phyloP scores from a whole-genome alignment of 2,329 filamentous ascomycete species.

The Fusarium dimerum region DNA sequence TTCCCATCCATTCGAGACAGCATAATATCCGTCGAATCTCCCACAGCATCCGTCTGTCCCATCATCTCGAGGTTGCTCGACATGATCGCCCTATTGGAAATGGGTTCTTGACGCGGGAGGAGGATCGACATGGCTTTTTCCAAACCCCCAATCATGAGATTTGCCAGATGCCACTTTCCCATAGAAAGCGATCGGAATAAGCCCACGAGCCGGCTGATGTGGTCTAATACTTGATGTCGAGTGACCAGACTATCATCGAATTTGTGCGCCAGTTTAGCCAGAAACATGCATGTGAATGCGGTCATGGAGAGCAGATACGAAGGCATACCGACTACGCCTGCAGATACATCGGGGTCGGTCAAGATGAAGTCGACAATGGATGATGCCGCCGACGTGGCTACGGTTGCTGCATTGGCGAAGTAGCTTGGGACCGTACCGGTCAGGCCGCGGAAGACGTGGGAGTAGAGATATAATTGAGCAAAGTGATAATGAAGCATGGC shows the following conservation, averaged over 20 bases:
- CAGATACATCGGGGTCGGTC: slow-evolving; percentile 40
- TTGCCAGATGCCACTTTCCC: slow-evolving; percentile 46
- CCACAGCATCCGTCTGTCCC: background rate
- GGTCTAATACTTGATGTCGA: slow-evolving; percentile 36
- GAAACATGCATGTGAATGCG: slow-evolving; percentile 50
- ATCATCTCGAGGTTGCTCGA: slow-evolving; percentile 1
- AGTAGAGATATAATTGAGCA: slow-evolving; percentile 40
- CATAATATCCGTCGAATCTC: background rate
- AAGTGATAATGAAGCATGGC: slow-evolving; percentile 41
- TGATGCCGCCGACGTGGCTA: slow-evolving; percentile 37
- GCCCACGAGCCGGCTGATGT: slow-evolving; percentile 39
- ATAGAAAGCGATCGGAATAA: slow-evolving; percentile 43
- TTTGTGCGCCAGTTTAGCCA: slow-evolving; percentile 46
- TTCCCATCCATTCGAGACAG: slow-evolving; percentile 13
- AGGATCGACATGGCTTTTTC: slow-evolving; percentile 37
- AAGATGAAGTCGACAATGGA: slow-evolving; percentile 44
- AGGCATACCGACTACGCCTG: slow-evolving; percentile 43
- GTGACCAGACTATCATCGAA: slow-evolving; percentile 42
- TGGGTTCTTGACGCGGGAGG: slow-evolving; percentile 1
- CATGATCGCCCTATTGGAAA: no score
- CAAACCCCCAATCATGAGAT: slow-evolving; percentile 47
- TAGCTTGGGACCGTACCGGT: slow-evolving; percentile 30
- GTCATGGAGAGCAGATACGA: slow-evolving; percentile 53
- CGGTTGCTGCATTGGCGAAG: slow-evolving; percentile 29
- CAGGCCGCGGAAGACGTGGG: slow-evolving; percentile 39